Conservation (phyloP, 2,329 filamentous ascomycete species). For the Pseudogymnoascus sp. region DNA sequence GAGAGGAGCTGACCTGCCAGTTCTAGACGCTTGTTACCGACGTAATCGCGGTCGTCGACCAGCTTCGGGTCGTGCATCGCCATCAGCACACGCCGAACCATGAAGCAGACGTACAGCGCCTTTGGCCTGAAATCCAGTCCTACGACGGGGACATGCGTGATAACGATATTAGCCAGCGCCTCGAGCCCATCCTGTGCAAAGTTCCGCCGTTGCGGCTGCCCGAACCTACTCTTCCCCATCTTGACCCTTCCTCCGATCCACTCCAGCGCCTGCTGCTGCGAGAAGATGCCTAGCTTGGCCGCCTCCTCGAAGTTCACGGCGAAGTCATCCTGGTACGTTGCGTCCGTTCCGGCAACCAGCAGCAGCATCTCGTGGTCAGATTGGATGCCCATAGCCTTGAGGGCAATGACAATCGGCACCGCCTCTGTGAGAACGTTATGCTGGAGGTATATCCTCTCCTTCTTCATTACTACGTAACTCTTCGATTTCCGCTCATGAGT, state of each 20-base stretch:
- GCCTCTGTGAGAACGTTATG: conserved; percentile 92
- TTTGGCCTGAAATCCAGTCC: conserved; percentile 95
- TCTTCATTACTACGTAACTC: conserved; percentile 90
- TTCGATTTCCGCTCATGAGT: conserved; percentile 98
- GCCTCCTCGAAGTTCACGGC: conserved; percentile 92
- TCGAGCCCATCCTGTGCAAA: conserved; percentile 88
- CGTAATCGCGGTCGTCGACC: conserved; percentile 94
- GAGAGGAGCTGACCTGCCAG: conserved; percentile 90
- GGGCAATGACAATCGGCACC: conserved; percentile 85
- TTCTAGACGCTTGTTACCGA: conserved; percentile 94
- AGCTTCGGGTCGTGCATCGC: conserved; percentile 80
- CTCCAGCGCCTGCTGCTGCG: conserved; percentile 90
- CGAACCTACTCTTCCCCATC: conserved; percentile 58
- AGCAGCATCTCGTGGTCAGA: conserved; percentile 93
- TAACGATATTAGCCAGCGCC: conserved; percentile 82
- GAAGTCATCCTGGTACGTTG: conserved; percentile 88
- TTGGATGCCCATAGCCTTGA: conserved; percentile 89
- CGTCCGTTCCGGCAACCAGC: conserved; percentile 80
- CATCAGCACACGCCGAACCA: conserved; percentile 95
- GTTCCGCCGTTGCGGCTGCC: conserved; percentile 55
- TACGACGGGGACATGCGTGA: conserved; percentile 87
- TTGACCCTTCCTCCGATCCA: conserved; percentile 83
- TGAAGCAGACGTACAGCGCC: conserved; percentile 90
- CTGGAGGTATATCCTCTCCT: conserved; percentile 78
- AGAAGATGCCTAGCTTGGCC: conserved; percentile 73